These are phyloP conservation scores for Rhodotorula sp. DNA, from an alignment of 1,284 basidiomycete species.

Conservation along the genomic window DNA sequence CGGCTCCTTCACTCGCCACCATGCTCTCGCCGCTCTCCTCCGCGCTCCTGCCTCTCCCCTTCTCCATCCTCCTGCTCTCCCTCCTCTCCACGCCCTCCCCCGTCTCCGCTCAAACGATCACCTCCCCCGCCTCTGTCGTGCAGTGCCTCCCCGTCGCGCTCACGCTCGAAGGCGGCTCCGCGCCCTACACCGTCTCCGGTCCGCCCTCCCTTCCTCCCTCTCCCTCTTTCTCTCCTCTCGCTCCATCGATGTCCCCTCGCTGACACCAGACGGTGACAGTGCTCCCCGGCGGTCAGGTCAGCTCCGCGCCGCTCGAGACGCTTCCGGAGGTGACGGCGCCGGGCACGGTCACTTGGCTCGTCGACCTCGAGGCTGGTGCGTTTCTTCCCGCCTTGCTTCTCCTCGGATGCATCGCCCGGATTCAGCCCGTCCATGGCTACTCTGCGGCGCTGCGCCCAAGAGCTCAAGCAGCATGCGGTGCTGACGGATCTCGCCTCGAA, in stretches of 20 bases:
- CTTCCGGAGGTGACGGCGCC: background rate
- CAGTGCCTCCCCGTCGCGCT: conserved; percentile 8
- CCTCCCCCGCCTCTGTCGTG: background rate
- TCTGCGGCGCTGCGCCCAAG: too few relatives aligned
- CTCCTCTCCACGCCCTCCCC: background rate
- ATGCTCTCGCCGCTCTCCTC: too few relatives aligned
- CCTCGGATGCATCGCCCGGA: background rate
- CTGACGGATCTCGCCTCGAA: too few relatives aligned
- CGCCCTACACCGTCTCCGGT: conserved; percentile 19
- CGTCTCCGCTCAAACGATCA: background rate
- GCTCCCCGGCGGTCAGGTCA: background rate
- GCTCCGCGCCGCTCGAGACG: conserved; percentile 2
- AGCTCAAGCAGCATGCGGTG: too few relatives aligned
- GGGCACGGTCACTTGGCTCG: conserved; percentile 11
- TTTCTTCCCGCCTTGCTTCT: background rate
- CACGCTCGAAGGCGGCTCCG: conserved; percentile 4
- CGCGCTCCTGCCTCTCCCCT: background rate
- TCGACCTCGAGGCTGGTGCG: conserved; percentile 4
- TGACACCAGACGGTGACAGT: background rate
- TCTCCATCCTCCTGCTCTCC: background rate
- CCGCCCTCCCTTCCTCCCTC: background rate
- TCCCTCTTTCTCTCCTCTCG: background rate
- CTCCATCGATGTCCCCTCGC: background rate
- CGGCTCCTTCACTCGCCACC: background rate
- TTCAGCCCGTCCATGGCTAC: background rate